Conservation (phyloP, 1,284 basidiomycete species). For the Ganoderma sp. region DNA sequence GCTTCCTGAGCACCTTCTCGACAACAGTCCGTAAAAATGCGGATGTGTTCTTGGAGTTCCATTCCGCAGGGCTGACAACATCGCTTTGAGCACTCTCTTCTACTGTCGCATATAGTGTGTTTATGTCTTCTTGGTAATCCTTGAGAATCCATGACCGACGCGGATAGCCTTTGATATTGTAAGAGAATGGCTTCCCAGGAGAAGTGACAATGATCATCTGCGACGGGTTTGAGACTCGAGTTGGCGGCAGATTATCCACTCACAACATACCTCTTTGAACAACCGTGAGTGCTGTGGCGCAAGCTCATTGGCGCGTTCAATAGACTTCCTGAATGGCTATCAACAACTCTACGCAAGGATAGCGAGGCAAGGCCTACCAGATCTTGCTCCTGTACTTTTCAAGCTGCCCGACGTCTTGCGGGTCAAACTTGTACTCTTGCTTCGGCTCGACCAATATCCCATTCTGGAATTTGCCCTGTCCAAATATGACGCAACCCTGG, state of each 20-base stretch:
- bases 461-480: constrained; percentile 45
- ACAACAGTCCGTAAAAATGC: constrained; percentile 42
- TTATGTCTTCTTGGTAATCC: constrained; percentile 41
- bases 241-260: background rate
- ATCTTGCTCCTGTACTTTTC: constrained; percentile 41
- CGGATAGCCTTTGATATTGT: constrained; percentile 42
- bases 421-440: constrained; percentile 36
- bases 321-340: constrained; percentile 36
- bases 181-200: constrained; percentile 40
- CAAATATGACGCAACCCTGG: constrained; percentile 46
- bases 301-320: constrained; percentile 42
- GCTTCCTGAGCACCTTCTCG: constrained; percentile 34
- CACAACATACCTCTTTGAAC: constrained; percentile 42
- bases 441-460: constrained; percentile 47
- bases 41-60: constrained; percentile 35
- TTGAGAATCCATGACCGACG: constrained; percentile 36
- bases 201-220: constrained; percentile 42
- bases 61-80: constrained; percentile 36
- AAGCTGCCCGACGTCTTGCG: constrained; percentile 31
- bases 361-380: constrained; percentile 37
- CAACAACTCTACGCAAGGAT: background rate
- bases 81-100: constrained; percentile 35
- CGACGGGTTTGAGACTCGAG: too few relatives aligned
- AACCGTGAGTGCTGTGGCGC: constrained; percentile 45
- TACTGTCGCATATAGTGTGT: constrained; percentile 35